A percentile compares a stretch with the other conserved stretches of the same genome.
Evolutionary conservation across 495 filamentous ascomycete species (phyloP).

Genomic region (Penicillium cataractarum): DNA sequence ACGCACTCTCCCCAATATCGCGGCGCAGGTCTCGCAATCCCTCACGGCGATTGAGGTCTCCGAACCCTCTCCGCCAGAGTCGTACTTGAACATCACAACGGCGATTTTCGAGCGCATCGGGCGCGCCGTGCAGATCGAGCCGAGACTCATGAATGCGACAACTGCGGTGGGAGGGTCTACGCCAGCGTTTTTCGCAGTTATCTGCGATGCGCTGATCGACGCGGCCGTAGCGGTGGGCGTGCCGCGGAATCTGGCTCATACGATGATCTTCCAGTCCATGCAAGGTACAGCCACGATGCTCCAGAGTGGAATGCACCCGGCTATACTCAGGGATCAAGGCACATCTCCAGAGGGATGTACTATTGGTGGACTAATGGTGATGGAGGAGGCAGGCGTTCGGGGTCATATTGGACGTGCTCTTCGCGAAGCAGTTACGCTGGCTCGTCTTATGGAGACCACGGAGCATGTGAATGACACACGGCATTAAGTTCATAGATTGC

Average conservation of each 20-base stretch:
- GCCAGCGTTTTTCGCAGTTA: constrained; percentile 48
- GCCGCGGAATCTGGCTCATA: constrained; percentile 42
- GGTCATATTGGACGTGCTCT: constrained; percentile 43
- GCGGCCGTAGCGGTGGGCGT: constrained; percentile 49
- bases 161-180: constrained; percentile 47
- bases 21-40: constrained; percentile 41
- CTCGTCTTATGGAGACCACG: constrained; percentile 42
- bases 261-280: constrained; percentile 46
- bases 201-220: constrained; percentile 48
- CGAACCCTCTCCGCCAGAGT: constrained; percentile 27
- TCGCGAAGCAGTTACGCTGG: constrained; percentile 46
- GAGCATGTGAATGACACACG: constrained; percentile 45
- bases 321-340: constrained; percentile 43
- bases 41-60: constrained; percentile 43
- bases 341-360: constrained; percentile 50
- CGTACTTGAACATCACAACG: constrained; percentile 30
- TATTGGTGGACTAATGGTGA: constrained; percentile 48
- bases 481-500: constrained; percentile 18
- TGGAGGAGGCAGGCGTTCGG: constrained; percentile 48
- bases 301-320: constrained; percentile 43
- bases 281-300: constrained; percentile 43
- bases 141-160: constrained; percentile 40
- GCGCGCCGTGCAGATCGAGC: constrained; percentile 33
- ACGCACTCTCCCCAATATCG: constrained; percentile 46
- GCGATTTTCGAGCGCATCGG: constrained; percentile 47